Conservation (phyloP, 78 protist genomes). For the Acrasis kona region DNA sequence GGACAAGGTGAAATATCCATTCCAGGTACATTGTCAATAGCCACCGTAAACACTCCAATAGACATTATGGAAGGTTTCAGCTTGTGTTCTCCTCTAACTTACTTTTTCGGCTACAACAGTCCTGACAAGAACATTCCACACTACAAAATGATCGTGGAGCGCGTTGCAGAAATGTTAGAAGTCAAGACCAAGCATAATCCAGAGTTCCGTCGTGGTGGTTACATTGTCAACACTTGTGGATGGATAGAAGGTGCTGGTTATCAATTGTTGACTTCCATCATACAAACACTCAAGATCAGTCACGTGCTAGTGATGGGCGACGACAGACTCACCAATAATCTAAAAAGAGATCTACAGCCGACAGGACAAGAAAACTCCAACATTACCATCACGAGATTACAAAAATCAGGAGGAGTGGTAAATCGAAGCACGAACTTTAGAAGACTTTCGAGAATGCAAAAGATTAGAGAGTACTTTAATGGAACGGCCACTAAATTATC, state of each 20-base stretch:
- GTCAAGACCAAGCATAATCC: constrained; percentile 8
- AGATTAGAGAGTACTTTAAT: constrained; percentile 3
- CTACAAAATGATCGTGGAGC: neutral
- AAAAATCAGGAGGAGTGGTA: neutral
- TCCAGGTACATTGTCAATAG: constrained; percentile 24
- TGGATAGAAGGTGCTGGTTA: constrained; percentile 16
- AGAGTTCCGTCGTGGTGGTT: neutral
- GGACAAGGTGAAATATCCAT: constrained; percentile 21
- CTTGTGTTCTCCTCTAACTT: constrained; percentile 2
- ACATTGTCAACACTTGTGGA: constrained; percentile 24
- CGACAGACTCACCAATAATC: neutral
- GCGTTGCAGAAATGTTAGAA: neutral
- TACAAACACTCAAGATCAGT: neutral
- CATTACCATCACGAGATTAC: neutral
- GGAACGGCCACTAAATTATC: neutral
- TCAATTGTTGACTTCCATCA: neutral
- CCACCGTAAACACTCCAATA: neutral
- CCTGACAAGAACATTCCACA: neutral
- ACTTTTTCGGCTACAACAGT: constrained; percentile 16
- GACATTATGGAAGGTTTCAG: constrained; percentile 31
- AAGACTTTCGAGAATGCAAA: neutral
- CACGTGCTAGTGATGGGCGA: neutral
- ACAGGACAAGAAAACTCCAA: neutral
- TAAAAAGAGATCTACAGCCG: neutral
- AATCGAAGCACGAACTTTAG: neutral